A percentile compares a stretch with the other conserved stretches of the same genome.
Conservation (phyloP, 78 protist genomes). For the Ministeria vibrans region DNA sequence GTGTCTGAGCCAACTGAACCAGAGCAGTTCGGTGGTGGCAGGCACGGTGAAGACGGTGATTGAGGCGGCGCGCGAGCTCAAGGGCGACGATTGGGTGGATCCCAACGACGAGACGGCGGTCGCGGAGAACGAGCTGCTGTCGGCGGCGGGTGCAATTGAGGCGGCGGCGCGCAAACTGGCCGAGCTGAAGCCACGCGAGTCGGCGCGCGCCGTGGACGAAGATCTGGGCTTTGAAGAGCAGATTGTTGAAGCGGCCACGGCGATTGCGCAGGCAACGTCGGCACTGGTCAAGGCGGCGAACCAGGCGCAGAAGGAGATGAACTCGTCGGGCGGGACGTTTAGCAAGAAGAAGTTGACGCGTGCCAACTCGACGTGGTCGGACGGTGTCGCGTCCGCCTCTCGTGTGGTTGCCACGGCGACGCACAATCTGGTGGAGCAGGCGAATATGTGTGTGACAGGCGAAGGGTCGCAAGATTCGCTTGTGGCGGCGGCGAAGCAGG, state of each 20-base stretch:
- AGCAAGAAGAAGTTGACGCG: not conserved
- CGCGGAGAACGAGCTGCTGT: conserved; percentile 32
- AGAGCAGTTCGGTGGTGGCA: not conserved
- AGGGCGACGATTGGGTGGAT: conserved; percentile 32
- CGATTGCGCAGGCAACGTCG: conserved; percentile 54
- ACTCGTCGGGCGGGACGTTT: conserved; percentile 20
- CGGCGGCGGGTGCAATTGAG: conserved; percentile 35
- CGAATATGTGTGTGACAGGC: conserved; percentile 64
- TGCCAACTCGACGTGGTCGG: conserved; percentile 44
- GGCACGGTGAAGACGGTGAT: not conserved
- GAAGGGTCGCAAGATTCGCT: conserved; percentile 39
- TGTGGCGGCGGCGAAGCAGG: conserved; percentile 53
- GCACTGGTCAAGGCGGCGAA: conserved; percentile 65
- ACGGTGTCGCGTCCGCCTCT: conserved; percentile 73
- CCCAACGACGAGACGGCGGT: conserved; percentile 26
- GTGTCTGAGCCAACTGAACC: no score
- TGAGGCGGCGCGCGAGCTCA: conserved; percentile 19
- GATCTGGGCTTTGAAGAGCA: conserved; percentile 46
- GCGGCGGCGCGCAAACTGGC: conserved; percentile 36
- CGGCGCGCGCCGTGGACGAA: conserved; percentile 1
- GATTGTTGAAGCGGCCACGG: conserved; percentile 76
- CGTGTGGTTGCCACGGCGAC: conserved; percentile 62
- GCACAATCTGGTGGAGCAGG: conserved; percentile 49
- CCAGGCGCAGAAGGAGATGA: conserved; percentile 60
- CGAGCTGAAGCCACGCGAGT: conserved; percentile 11